Evolutionary conservation across 2,329 filamentous ascomycete genomes (phyloP), one percentile per base, ranked within the genome.

Genomic region (Colletotrichum lentis): DNA sequence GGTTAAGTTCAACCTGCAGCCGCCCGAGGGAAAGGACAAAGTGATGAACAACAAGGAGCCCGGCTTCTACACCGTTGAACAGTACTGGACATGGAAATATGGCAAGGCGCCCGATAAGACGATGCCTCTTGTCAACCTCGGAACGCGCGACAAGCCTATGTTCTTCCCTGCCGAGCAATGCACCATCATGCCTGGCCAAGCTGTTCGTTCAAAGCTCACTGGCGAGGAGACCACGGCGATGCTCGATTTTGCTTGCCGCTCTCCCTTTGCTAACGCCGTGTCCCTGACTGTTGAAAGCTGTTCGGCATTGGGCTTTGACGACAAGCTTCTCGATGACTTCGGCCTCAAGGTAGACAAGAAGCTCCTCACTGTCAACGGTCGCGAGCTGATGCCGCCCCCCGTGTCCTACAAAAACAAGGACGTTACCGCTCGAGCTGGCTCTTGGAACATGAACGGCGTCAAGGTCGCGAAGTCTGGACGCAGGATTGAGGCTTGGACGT

Each of bases 301-400:
- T 27, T 70, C 80, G 20, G 79, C 87, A 5, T 81, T 95, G 24
- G 85, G 85, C 2, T 81, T 93, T 2, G 84, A 87, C 50, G 76
- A 79, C 2, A 69, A 78, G 0, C 35, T 64, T 6, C 61, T 75
- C 68, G 43, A 70, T 5, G 72, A 81, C 2, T 96, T 94, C 69
- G 90, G 90, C 5, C 82, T 96, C 69, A 78, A 79, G 1, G 84
- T 94, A 3, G 82, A 81, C 7, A 84, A 85, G 14, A 77, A 81
- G 1, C 83, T 97, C 41, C 81, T 97, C 41, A 91, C 91, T 0
- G 91, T 97, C 0, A 82, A 83, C 0, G 94, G 88, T 1, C 88
- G 94, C 6, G 85, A 95, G 47, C 83, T 97, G 0, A 49, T 73
- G 0, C 74, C 86, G 0, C 93, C 93, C 0, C 73, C 71, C 0